Conservation (phyloP, 352 stramenopile species). For the Peronospora belbahrii region DNA sequence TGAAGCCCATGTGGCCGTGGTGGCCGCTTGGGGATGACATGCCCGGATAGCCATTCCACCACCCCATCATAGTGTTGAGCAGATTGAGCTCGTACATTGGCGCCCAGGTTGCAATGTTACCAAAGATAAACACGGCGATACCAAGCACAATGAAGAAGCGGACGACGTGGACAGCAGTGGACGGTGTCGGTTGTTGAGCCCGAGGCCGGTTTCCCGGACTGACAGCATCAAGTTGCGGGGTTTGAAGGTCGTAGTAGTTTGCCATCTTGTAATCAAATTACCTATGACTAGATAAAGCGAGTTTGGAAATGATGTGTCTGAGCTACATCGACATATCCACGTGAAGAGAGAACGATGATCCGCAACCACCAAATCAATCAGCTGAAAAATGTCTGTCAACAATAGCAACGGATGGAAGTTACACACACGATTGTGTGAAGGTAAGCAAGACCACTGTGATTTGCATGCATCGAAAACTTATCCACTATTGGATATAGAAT, state of each 20-base stretch:
- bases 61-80: conserved; percentile 42
- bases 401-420: no score
- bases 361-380: conserved; percentile 10
- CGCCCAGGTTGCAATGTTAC: conserved; percentile 52
- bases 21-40: conserved; percentile 16
- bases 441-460: no score
- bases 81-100: conserved; percentile 46
- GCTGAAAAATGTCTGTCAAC: no score
- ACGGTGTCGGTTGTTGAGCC: neutral
- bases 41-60: conserved; percentile 54
- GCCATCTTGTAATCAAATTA: conserved; percentile 10
- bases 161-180: conserved; percentile 20
- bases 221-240: conserved; percentile 16
- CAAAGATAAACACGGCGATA: conserved; percentile 44
- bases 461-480: no score
- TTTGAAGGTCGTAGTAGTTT: conserved; percentile 26
- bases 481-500: no score
- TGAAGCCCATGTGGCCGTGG: conserved; percentile 29
- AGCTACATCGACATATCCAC: conserved; percentile 2
- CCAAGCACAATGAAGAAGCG: conserved; percentile 30
- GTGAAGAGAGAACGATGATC: conserved; percentile 9
- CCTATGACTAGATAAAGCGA: conserved; percentile 6
- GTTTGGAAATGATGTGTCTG: conserved; percentile 10
- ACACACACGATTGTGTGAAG: no score
- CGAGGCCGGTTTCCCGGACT: neutral